A percentile compares a stretch with the other conserved stretches of the same genome.
Conservation (phyloP, 805 yeast species). For the Lipomyces mesembrius region DNA sequence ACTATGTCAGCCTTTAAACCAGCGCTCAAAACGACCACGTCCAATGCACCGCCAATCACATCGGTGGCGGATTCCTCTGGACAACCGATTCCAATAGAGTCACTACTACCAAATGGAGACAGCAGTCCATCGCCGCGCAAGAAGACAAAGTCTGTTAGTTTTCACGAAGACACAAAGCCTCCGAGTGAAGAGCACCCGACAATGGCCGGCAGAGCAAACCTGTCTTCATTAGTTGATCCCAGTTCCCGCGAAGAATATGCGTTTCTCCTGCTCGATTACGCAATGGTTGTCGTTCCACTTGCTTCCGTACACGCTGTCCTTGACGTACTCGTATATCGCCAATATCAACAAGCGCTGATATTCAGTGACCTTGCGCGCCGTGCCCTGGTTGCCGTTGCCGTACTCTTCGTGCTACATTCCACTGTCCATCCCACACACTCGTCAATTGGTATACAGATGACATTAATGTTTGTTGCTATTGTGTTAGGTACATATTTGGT, state of each 20-base stretch:
- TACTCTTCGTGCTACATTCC: conserved; percentile 42
- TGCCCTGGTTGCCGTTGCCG: conserved; percentile 41
- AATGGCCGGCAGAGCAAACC: conserved; percentile 11
- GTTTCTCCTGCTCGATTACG: conserved; percentile 42
- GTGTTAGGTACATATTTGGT: conserved; percentile 46
- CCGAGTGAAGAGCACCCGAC: conserved; percentile 30
- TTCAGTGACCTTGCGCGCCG: conserved; percentile 36
- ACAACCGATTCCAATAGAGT: conserved; percentile 8
- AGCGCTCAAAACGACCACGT: conserved; percentile 17
- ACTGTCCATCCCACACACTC: conserved; percentile 41
- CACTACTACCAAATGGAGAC: conserved; percentile 9
- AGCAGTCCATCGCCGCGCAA: conserved; percentile 13
- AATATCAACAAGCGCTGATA: conserved; percentile 44
- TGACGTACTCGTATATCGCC: conserved; percentile 46
- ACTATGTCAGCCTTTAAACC: conserved; percentile 14
- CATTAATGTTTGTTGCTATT: conserved; percentile 38
- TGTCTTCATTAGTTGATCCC: conserved; percentile 3
- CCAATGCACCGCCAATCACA: conserved; percentile 17
- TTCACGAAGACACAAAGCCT: conserved; percentile 34
- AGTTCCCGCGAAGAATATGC: conserved; percentile 38
- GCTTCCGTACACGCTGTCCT: conserved; percentile 45
- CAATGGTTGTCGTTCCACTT: conserved; percentile 44
- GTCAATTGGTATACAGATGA: conserved; percentile 36
- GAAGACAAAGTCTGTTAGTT: conserved; percentile 23
- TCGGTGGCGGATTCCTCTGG: conserved; percentile 3